Base-by-base conservation (phyloP, 2,329 filamentous ascomycete genomes). In the Colletotrichum phormii region DNA sequence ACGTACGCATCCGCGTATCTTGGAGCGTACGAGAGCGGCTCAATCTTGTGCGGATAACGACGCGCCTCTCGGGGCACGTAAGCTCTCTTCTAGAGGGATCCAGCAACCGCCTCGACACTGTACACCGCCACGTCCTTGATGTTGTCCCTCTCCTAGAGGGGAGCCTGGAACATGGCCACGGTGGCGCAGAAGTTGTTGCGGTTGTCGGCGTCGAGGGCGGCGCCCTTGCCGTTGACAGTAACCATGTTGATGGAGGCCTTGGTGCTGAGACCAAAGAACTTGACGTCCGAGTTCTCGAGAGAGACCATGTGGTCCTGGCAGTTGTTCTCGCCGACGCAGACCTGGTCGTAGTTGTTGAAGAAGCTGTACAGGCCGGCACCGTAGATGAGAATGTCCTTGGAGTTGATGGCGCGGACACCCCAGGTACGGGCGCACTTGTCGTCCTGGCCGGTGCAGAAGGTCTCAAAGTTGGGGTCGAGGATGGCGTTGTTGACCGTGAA, bases 241-340 rank as follows among this genome's bases (percentile, higher is more conserved):
- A 95, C 83, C 92, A 95, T 95, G 83, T 94, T 94, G 64, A 88
- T 85, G 26, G 90, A 87, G 4, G 93, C 93, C 86, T 95, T 95
- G 74, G 93, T 95, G 83, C 88, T 93, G 67, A 95, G 82, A 8
- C 89, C 93, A 75, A 89, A 94, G 49, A 95, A 81, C 76, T 90
- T 85, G 51, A 94, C 86, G 24, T 81, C 80, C 64, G 86, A 91
- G 79, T 89, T 88, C 81, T 95, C 91, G 46, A 96, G 84, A 76
- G 90, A 90, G 59, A 95, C 87, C 84, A 97, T 95, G 83, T 95
- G 92, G 71, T 91, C 87, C 82, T 96, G 94, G 85, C 94, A 97
- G 76, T 88, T 89, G 80, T 93, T 88, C 11, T 86, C 87, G 49
- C 83, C 81, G 18, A 95, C 87, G 77, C 94, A 97, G 22, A 86